A percentile compares a stretch with the other conserved stretches of the same genome.
Conservation (phyloP, 2,329 filamentous ascomycete species). For the Colletotrichum somersetense region DNA sequence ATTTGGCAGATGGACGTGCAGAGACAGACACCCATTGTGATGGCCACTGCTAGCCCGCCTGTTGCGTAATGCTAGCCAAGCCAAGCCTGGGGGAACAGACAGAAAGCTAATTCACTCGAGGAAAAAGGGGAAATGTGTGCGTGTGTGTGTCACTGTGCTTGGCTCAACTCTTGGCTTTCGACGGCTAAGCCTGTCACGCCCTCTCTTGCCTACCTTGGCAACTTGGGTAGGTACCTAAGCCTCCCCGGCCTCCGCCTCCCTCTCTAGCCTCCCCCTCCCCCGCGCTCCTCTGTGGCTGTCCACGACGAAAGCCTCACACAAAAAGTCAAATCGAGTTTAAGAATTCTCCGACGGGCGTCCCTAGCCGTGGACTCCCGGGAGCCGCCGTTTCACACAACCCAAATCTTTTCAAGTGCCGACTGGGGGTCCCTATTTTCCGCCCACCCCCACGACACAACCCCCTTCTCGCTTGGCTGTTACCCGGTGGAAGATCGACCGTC, state of each 20-base stretch:
- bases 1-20: slow-evolving; percentile 15
- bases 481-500: slow-evolving; percentile 37
- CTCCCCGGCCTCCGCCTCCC: slow-evolving; percentile 11
- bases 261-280: slow-evolving; percentile 32
- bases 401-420: slow-evolving; percentile 28
- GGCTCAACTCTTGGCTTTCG: slow-evolving; percentile 35
- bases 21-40: not conserved
- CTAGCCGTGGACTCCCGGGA: slow-evolving; percentile 21
- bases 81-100: slow-evolving; percentile 14
- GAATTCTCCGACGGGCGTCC: slow-evolving; percentile 37
- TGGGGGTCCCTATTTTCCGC: slow-evolving; percentile 11
- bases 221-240: not conserved
- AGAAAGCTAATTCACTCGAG: slow-evolving; percentile 11
- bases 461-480: slow-evolving; percentile 25
- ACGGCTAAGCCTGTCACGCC: slow-evolving; percentile 25
- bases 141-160: slow-evolving; percentile 26
- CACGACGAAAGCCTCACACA: slow-evolving; percentile 5
- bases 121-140: slow-evolving; percentile 9
- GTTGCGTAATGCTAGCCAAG: not conserved
- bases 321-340: slow-evolving; percentile 39
- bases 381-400: slow-evolving; percentile 34
- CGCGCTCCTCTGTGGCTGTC: slow-evolving; percentile 24
- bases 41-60: not conserved
- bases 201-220: not conserved
- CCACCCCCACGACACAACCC: slow-evolving; percentile 33